Base-by-base conservation (phyloP, 352 stramenopile genomes). In the Thalassiosira livingstoniorum region DNA sequence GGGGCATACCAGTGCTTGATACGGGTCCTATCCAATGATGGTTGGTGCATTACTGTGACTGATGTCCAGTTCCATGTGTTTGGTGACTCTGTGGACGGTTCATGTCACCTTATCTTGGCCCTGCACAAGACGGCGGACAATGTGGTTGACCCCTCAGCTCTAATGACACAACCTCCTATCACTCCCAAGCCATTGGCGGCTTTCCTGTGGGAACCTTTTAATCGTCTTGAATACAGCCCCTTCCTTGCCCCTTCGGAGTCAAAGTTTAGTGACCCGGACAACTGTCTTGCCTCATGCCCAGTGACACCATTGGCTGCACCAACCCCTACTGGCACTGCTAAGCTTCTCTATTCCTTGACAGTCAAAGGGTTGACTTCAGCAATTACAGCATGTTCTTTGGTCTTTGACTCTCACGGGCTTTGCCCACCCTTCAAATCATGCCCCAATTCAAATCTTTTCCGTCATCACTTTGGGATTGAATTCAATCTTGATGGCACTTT, bases 381-480 rank as follows among this genome's bases (percentile, higher is more conserved):
- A 4, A 53, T 69, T 18, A 3, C 47, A 0, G 37, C 34, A 0
- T 57, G 70, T 35, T 34, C 70, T 1, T 7, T 21, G 0, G 58
- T 78, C 0, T 2, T 61, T 13, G 27, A 32, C 23, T 34, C 39
- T 2, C 7, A 67, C 23, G 7, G 23, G 5, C 25, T 45, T 4
- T 64, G 57, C 23, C 70, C 70, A 21, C 45, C 57, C 13, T 68
- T 69, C 35, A n/a, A 1, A 31, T 5, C 35, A 13, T 5, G 2
- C 4, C 2, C 10, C 2, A 62, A n/a, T 35, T 10, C 43, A 27
- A 83, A 83, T 68, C 15, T 78, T 5, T 83, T 83, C 47, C 11
- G 23, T 10, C 21, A 53, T 53, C 11, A 21, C 25, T 83, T 83
- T 60, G 75, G 75, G 7, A 72, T 83, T 31, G 75, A 83, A 32